Base-by-base conservation (phyloP, 2,329 filamentous ascomycete genomes). In the Talaromyces sp. region DNA sequence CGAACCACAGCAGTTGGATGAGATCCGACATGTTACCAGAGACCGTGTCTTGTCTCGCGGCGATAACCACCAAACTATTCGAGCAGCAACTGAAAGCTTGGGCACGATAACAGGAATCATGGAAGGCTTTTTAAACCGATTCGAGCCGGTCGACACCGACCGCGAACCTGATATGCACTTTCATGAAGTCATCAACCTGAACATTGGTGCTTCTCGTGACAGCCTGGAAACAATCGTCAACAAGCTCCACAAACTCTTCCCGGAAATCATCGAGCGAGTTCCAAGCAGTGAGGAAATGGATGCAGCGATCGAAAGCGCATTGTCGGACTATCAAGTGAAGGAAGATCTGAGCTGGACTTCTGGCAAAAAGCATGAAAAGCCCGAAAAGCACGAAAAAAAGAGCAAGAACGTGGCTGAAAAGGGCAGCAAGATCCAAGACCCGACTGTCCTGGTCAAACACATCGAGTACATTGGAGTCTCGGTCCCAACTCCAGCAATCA, bases 11-110 rank as follows among this genome's bases (percentile, higher is more conserved):
- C 80, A 91, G 65, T 84, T 95, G 8, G 83, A 90, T 56, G 81
- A 85, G 33, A 91, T 98, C 64, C 85, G 90, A 52, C 80, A 85
- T 61, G 82, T 93, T 28, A 96, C 92, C 0, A 88, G 86, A 61
- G 84, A 88, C 65, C 88, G 95, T 56, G 91, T 99, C 0, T 79
- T 97, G 22, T 83, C 86, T 6, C 89, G 95, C 25, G 95, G 95
- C 15, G 92, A 99, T 74, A 98, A 98, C 70, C 95, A 99, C 74
- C 95, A 99, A 77, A 99, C 95, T 0, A 98, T 99, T 63, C 92
- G 95, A 70, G 93, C 93, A 11, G 81, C 79, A n/a, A 89, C 85
- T 53, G 89, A 90, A 60, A 85, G 89, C 52, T 77, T 81, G 54
- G 78, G 82, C 19, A 93, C 96, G 73, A 91, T 95, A 60, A 81